phyloP scores from a whole-genome alignment of 2,329 filamentous ascomycete genomes.

The Penicillium sp. region DNA sequence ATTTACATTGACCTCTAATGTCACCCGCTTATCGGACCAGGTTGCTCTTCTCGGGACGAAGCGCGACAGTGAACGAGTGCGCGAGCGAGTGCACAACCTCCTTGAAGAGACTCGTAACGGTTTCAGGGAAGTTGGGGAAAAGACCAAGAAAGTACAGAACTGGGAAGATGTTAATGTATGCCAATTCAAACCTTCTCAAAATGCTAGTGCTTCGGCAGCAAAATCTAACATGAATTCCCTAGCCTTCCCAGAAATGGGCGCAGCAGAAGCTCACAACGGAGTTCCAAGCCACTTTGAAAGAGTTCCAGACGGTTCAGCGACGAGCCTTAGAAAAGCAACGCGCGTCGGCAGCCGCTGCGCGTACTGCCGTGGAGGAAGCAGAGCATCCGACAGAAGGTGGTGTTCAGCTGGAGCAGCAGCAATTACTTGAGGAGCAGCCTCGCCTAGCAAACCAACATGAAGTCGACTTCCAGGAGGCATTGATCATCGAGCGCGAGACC shows the following conservation, averaged over 20 bases:
- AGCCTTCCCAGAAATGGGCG: constrained; percentile 96
- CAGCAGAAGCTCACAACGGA: constrained; percentile 94
- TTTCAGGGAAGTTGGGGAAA: constrained; percentile 92
- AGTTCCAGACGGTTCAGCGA: constrained; percentile 92
- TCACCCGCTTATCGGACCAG: constrained; percentile 82
- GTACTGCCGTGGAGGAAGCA: constrained; percentile 72
- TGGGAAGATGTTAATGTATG: constrained; percentile 83
- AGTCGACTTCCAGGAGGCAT: constrained; percentile 93
- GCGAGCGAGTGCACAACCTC: constrained; percentile 86
- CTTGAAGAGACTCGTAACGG: constrained; percentile 83
- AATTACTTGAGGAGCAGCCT: constrained; percentile 76
- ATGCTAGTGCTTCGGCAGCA: not conserved
- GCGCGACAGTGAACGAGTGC: constrained; percentile 86
- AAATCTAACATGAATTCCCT: constrained; percentile 21
- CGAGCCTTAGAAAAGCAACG: constrained; percentile 91
- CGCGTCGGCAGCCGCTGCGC: constrained; percentile 80
- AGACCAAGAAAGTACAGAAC: constrained; percentile 86
- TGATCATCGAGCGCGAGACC: constrained; percentile 94
- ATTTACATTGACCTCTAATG: constrained; percentile 86
- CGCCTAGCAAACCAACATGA: constrained; percentile 89
- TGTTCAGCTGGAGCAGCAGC: constrained; percentile 62
- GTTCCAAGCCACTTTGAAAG: constrained; percentile 84
- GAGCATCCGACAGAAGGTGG: constrained; percentile 36
- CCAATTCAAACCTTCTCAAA: constrained; percentile 7
- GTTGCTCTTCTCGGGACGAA: constrained; percentile 85